Evolutionary conservation across 2,329 filamentous ascomycete genomes (phyloP), one percentile per base, ranked within the genome.

Genomic region (Sporothrix variecibatus): DNA sequence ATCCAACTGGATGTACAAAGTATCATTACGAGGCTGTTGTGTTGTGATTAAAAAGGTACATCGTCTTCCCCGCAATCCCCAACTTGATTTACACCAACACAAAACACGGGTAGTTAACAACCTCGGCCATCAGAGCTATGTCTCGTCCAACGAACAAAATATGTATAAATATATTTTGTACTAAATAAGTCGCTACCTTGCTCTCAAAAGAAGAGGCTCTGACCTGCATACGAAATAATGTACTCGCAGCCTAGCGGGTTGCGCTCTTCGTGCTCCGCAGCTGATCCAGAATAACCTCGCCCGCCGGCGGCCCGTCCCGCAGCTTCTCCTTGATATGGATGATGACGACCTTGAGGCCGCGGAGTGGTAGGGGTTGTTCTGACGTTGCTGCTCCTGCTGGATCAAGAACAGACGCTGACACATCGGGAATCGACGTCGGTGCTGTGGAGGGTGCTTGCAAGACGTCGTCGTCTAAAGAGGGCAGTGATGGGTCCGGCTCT

Each of bases 291-390:
- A 98, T 97, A 1, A 83, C 87, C 3, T 93, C 90, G 49, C 85
- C 88, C 1, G 87, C 89, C 67, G 84, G 81, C 34, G 89, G 89
- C 0, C 90, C 93, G 80, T 97, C 94, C 9, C 87, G 85, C 73
- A 98, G 84, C 28, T 88, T 92, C 77, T 98, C 95, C 81, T 99
- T 99, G 79, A 98, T 89, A 80, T 99, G 96, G 51, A 98, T 98
- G 73, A 98, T 90, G 69, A 98, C 91, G 1, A 99, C 86, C 76
- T 90, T 92, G 38, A 98, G 81, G 0, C 94, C 94, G 71, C 86
- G 85, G 4, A 99, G 85, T 7, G 91, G 90, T 79, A 80, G 74
- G 43, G 72, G 77, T 15, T 62, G 49, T 28, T 58, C 53, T 9
- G 56, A 3, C 17, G 15, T n/a, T 73, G 11, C n/a, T 75, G 7